phyloP scores from a whole-genome alignment of 768 basidiomycete species.

The Leccinum aurantiacum region DNA sequence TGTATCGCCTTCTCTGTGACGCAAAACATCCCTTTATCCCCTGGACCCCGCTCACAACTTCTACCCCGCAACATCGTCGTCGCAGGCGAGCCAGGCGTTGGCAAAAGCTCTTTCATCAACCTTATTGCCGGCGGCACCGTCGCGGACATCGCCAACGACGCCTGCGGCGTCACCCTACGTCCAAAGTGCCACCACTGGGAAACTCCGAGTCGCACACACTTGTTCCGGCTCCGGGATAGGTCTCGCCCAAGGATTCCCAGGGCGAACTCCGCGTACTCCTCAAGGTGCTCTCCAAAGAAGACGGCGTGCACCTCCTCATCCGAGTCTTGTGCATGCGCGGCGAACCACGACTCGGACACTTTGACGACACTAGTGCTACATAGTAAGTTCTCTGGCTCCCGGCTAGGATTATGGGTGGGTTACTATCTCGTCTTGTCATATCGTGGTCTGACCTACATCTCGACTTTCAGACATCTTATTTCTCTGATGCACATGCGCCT shows the following conservation, averaged over 20 bases:
- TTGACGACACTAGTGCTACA: too few relatives aligned
- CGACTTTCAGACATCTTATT: too few relatives aligned
- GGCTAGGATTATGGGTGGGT: too few relatives aligned
- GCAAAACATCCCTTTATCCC: background rate
- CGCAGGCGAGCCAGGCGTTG: constrained; percentile 26
- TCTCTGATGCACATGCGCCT: too few relatives aligned
- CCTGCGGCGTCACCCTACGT: constrained; percentile 22
- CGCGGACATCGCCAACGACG: constrained; percentile 23
- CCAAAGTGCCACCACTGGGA: constrained; percentile 18
- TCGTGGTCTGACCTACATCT: too few relatives aligned
- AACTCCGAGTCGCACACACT: constrained; percentile 17
- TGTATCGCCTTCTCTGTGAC: too few relatives aligned
- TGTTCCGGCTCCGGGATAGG: constrained; percentile 26
- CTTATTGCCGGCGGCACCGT: constrained; percentile 17
- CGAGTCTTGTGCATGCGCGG: constrained; percentile 30
- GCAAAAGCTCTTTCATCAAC: constrained; percentile 29
- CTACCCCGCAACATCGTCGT: constrained; percentile 23
- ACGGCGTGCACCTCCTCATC: constrained; percentile 27
- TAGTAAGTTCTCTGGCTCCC: too few relatives aligned
- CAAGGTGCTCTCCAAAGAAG: constrained; percentile 20
- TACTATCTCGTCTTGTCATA: too few relatives aligned
- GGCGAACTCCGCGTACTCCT: constrained; percentile 21
- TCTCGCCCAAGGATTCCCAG: constrained; percentile 24
- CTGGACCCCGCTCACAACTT: background rate
- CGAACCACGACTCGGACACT: too few relatives aligned